phyloP scores from a whole-genome alignment of 331 rosid genomes.

The Prunus yedoensis region DNA sequence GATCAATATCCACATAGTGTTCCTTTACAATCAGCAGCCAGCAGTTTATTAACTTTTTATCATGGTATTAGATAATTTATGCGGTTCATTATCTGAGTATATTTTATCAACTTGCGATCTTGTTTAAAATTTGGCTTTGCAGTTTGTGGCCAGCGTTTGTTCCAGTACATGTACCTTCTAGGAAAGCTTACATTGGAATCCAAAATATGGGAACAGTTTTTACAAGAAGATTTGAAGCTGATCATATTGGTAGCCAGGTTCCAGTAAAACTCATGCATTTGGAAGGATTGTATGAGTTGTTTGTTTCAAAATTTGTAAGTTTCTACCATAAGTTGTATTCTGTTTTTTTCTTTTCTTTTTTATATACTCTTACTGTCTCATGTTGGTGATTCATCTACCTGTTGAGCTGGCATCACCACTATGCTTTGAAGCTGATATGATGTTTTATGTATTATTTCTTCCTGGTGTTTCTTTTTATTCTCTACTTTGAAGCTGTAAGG shows the following conservation, averaged over 20 bases:
- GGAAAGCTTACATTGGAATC: constrained; percentile 91
- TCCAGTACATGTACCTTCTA: constrained; percentile 91
- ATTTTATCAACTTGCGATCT: constrained; percentile 21
- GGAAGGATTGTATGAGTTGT: constrained; percentile 93
- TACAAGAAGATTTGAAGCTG: constrained; percentile 95
- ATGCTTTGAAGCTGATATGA: background rate
- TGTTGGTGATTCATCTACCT: background rate
- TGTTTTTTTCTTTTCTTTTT: background rate
- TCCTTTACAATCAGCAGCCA: constrained; percentile 9
- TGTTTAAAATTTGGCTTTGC: constrained; percentile 30
- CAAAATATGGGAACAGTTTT: constrained; percentile 97
- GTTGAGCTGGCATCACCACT: background rate
- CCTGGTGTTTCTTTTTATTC: background rate
- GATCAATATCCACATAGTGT: background rate
- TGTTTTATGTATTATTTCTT: background rate
- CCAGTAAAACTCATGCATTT: constrained; percentile 87
- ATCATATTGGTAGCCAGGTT: constrained; percentile 85
- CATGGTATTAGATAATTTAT: background rate
- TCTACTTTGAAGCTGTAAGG: background rate
- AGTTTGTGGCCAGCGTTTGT: constrained; percentile 99
- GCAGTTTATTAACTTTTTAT: constrained; percentile 1
- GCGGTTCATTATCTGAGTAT: constrained; percentile 16
- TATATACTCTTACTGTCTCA: constrained; percentile 2
- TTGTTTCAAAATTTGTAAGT: constrained; percentile 93
- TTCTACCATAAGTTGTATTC: constrained; percentile 15